Evolutionary conservation across 169 alveolate species (phyloP).

Genomic region (Plasmodium vivax): DNA sequence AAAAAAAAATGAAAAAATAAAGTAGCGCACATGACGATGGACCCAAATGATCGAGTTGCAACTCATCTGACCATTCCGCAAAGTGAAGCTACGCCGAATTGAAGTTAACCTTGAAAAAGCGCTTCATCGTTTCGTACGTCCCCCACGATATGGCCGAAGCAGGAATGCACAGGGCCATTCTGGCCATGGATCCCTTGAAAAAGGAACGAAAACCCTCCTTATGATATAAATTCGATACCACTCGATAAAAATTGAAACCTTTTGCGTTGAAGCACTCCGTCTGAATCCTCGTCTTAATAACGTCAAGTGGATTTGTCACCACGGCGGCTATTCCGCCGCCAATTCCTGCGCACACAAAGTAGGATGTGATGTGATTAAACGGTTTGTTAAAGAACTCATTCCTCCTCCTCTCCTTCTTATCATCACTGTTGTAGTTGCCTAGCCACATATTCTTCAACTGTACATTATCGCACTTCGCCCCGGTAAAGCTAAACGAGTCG

Average conservation of each 20-base stretch:
- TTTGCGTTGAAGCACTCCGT: slow-evolving; percentile 89
- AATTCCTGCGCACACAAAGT: slow-evolving; percentile 91
- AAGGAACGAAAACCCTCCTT: slow-evolving; percentile 92
- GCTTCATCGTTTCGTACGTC: slow-evolving; percentile 93
- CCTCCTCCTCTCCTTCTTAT: background rate
- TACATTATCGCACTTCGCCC: slow-evolving; percentile 26
- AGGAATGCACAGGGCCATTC: slow-evolving; percentile 92
- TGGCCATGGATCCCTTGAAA: slow-evolving; percentile 92
- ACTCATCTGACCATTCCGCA: background rate
- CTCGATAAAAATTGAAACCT: slow-evolving; percentile 74
- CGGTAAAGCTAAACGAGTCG: slow-evolving; percentile 9
- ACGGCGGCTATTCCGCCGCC: slow-evolving; percentile 97
- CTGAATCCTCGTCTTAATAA: slow-evolving; percentile 95
- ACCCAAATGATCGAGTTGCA: background rate
- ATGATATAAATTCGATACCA: slow-evolving; percentile 80
- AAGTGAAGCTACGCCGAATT: slow-evolving; percentile 27
- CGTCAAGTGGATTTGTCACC: slow-evolving; percentile 96
- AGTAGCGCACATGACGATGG: background rate
- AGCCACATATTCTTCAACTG: slow-evolving; percentile 39
- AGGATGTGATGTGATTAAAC: slow-evolving; percentile 77
- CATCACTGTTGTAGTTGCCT: slow-evolving; percentile 15
- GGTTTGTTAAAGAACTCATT: slow-evolving; percentile 54
- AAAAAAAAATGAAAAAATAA: slow-evolving; percentile 7
- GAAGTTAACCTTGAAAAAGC: slow-evolving; percentile 60
- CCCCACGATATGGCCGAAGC: slow-evolving; percentile 98